phyloP scores from a whole-genome alignment of 1,139 yeast species.

The Pichia sp. region DNA sequence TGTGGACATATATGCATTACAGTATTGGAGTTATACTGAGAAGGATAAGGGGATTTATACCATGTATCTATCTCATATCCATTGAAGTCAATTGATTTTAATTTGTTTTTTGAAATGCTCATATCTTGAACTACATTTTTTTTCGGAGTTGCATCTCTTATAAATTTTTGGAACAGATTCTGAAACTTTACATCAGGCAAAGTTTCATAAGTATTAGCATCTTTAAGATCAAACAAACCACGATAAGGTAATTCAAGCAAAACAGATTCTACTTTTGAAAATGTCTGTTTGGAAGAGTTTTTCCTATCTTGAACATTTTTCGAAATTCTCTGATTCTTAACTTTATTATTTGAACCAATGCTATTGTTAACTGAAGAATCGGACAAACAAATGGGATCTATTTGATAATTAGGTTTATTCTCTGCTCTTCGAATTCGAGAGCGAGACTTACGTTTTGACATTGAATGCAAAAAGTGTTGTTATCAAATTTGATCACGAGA shows the following conservation, averaged over 20 bases:
- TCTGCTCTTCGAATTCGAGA: no score
- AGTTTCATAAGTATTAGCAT: constrained; percentile 55
- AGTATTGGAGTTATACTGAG: constrained; percentile 61
- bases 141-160: constrained; percentile 27
- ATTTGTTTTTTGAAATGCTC: constrained; percentile 18
- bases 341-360: no score
- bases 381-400: no score
- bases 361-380: no score
- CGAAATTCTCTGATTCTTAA: neutral
- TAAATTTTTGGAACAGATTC: constrained; percentile 37
- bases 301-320: no score
- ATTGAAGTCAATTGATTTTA: constrained; percentile 53
- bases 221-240: constrained; percentile 53
- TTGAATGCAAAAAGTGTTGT: no score
- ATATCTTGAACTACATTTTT: constrained; percentile 14
- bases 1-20: constrained; percentile 74
- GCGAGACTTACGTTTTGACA: no score
- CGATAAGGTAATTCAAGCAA: constrained; percentile 50
- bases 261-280: constrained; percentile 22
- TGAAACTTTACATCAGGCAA: constrained; percentile 50
- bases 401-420: no score
- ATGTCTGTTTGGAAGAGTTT: neutral
- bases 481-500: no score
- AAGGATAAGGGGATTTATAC: constrained; percentile 93
- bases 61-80: constrained; percentile 76